Conservation (phyloP, 352 stramenopile species). For the Pilasporangium apinafurcum region DNA sequence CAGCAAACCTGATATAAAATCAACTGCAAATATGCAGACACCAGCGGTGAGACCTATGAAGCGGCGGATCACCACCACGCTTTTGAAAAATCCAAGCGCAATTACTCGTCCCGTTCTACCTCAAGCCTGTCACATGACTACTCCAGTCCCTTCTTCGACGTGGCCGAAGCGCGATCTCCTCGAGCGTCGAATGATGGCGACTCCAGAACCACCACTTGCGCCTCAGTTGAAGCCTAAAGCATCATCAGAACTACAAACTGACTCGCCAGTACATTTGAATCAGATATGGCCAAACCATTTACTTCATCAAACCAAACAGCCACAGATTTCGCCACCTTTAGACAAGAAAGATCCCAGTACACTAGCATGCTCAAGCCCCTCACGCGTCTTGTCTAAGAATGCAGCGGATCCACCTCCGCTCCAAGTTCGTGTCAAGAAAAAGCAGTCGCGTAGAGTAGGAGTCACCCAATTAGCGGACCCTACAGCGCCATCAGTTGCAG, state of each 20-base stretch:
- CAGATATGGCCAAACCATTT: neutral
- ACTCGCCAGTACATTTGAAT: neutral
- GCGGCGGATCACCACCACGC: slow-evolving; percentile 39
- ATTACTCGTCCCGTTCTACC: slow-evolving; percentile 19
- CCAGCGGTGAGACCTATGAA: slow-evolving; percentile 14
- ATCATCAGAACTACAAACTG: neutral
- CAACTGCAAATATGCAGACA: neutral
- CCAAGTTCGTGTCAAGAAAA: slow-evolving; percentile 8
- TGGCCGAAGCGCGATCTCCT: slow-evolving; percentile 42
- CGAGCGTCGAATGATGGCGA: slow-evolving; percentile 31
- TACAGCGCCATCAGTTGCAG: neutral
- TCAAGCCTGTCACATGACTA: slow-evolving; percentile 21
- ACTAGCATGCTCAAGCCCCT: slow-evolving; percentile 8
- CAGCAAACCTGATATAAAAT: neutral
- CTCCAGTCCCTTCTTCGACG: neutral
- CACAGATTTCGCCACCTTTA: neutral
- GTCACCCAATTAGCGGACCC: slow-evolving; percentile 7
- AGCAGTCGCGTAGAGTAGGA: slow-evolving; percentile 1
- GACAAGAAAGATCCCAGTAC: slow-evolving; percentile 1
- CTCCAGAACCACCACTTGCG: neutral
- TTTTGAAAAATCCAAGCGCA: slow-evolving; percentile 22
- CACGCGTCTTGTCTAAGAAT: neutral
- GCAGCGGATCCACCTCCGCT: neutral
- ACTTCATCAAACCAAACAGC: neutral
- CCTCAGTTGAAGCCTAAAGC: slow-evolving; percentile 1